Base-by-base conservation (phyloP, 805 yeast species). In the Cyberlindnera mycetangii region DNA sequence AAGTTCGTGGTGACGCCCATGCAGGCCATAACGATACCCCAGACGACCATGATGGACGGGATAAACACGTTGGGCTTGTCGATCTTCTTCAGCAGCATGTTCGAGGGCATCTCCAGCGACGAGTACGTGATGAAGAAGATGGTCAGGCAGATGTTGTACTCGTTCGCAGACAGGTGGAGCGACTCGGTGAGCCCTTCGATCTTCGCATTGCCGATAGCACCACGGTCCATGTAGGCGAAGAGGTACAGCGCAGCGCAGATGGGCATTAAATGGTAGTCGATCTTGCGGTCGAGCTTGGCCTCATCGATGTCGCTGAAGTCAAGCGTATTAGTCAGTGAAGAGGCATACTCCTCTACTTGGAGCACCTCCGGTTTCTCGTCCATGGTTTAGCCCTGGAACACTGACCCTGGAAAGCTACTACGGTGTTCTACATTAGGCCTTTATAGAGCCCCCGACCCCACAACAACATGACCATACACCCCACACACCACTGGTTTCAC, bases 61-160 rank as follows among this genome's bases (percentile, higher is more conserved):
- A 46, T 20, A 39, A 47, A 51, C 20, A 47, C 40, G 19, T 41
- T 42, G 20, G 48, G 35, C 21, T 43, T 39, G n/a, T 53, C 55
- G n/a, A 53, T 38, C 16, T 36, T 34, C 44, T 55, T 55, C 38
- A 53, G 32, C n/a, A 53, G 35, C 37, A 49, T 37, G 21, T 49
- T 53, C 2, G 57, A 40, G 21, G 54, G 54, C 31, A 50, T 32
- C 36, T 55, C 59, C 47, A 47, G 50, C 12, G 49, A 20, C 2
- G 50, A 43, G 33, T 48, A 54, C 0, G 56, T 52, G 39, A 51
- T 48, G 43, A 46, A 54, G 43, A 41, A 54, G 17, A 46, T 27
- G 19, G 59, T 49, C 21, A 37, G 37, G 18, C 49, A 45, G 16
- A 52, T 24, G 37, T 51, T 51, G 24, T 41, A 30, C 17, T 35